A percentile compares a stretch with the other conserved stretches of the same genome.
Evolutionary conservation across 192 early-diverging fungal species (phyloP).

Genomic region (Linnemannia hyalina): DNA sequence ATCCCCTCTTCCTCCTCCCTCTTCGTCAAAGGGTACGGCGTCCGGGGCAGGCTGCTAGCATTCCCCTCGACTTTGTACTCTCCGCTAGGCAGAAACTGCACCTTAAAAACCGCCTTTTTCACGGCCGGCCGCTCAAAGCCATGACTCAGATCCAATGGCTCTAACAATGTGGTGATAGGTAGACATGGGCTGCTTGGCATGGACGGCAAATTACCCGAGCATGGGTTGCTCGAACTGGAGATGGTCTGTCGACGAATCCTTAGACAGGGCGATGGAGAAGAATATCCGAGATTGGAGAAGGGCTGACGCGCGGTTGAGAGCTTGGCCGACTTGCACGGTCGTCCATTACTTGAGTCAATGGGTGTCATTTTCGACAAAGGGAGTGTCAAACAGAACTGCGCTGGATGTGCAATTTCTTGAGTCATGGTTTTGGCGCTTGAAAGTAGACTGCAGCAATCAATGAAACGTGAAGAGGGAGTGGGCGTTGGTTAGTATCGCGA

Average conservation of each 20-base stretch:
- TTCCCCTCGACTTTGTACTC: conserved; percentile 12
- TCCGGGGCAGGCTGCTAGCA: conserved; percentile 24
- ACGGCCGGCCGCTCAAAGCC: not conserved
- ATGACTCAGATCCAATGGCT: not conserved
- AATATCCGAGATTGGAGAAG: conserved; percentile 2
- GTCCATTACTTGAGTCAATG: not conserved
- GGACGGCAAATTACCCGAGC: not conserved
- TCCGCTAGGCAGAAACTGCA: conserved; percentile 23
- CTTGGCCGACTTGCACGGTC: conserved; percentile 9
- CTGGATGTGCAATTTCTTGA: not conserved
- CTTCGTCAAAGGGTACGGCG: conserved; percentile 32
- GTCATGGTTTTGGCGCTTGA: not conserved
- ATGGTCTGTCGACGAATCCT: not conserved
- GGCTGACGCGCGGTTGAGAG: not conserved
- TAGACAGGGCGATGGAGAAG: not conserved
- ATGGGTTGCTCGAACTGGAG: too few relatives aligned
- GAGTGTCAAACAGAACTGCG: not conserved
- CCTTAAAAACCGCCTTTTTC: not conserved
- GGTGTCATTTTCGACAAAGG: not conserved
- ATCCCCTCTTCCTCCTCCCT: conserved; percentile 22
- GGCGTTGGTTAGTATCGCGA: too few relatives aligned
- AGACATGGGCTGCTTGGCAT: not conserved
- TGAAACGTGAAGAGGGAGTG: not conserved
- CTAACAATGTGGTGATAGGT: too few relatives aligned
- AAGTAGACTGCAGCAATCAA: not conserved